phyloP scores from a whole-genome alignment of 352 stramenopile genomes.

The Pythium guiyangense region DNA sequence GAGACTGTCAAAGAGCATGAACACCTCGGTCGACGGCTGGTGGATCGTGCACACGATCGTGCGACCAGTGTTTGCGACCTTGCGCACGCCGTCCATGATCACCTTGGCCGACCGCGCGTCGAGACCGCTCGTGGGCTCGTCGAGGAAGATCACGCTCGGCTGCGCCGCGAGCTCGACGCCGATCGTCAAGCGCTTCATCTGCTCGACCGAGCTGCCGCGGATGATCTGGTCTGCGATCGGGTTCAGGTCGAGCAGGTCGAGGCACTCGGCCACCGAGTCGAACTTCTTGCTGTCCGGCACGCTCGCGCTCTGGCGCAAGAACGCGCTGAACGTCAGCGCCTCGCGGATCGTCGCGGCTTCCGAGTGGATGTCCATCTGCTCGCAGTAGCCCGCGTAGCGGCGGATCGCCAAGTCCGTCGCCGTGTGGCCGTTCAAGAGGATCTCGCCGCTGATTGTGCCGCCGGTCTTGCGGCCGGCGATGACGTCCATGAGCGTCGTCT shows the following conservation, averaged over 20 bases:
- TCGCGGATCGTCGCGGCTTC: too few relatives aligned
- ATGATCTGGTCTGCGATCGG: constrained; percentile 15
- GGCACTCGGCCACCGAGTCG: constrained; percentile 37
- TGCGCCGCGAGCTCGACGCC: constrained; percentile 68
- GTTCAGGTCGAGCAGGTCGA: constrained; percentile 19
- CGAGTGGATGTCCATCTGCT: constrained; percentile 91
- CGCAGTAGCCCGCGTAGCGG: constrained; percentile 50
- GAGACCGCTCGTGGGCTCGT: constrained; percentile 78
- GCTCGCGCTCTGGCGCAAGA: too few relatives aligned
- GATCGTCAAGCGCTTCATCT: constrained; percentile 46
- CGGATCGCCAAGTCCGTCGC: constrained; percentile 12
- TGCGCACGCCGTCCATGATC: too few relatives aligned
- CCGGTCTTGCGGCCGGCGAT: constrained; percentile 90
- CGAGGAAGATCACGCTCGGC: constrained; percentile 77
- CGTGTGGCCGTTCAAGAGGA: constrained; percentile 79
- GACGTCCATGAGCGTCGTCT: constrained; percentile 94
- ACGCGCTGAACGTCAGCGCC: too few relatives aligned
- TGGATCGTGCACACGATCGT: constrained; percentile 9
- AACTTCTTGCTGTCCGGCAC: too few relatives aligned
- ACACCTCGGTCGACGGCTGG: background rate
- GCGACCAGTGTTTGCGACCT: too few relatives aligned
- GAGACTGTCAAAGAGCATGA: constrained; percentile 61
- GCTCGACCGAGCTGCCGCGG: constrained; percentile 22
- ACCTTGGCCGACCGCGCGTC: constrained; percentile 72
- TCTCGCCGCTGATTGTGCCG: constrained; percentile 70